phyloP scores from a whole-genome alignment of 2,329 filamentous ascomycete species.

The Cadophora malorum region DNA sequence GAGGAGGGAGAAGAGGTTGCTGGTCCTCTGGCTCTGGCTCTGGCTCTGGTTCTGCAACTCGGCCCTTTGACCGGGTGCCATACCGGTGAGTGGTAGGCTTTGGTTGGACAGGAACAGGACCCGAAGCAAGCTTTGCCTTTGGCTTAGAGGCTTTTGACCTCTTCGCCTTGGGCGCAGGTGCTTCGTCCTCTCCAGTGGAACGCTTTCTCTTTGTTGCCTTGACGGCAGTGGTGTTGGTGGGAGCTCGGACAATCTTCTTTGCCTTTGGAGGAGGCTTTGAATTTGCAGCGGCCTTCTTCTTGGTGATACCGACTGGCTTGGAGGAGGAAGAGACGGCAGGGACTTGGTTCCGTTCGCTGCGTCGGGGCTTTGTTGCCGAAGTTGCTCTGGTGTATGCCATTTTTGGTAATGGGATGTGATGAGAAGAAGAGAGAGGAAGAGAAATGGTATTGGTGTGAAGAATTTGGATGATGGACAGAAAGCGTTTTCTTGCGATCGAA shows the following conservation, averaged over 20 bases:
- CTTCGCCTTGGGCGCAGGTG: constrained; percentile 3
- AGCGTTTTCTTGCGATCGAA: neutral
- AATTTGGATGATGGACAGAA: neutral
- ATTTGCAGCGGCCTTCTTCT: constrained; percentile 3
- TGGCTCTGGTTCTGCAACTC: neutral
- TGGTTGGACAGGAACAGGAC: neutral
- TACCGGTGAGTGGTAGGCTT: constrained; percentile 16
- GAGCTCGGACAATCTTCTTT: neutral
- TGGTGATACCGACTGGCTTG: constrained; percentile 1
- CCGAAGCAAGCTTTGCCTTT: neutral
- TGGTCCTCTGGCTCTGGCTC: neutral
- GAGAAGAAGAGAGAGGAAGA: neutral
- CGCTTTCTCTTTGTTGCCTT: neutral
- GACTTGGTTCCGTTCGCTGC: neutral
- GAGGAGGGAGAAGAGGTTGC: neutral
- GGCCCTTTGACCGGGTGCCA: neutral
- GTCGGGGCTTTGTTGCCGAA: neutral
- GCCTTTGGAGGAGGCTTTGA: constrained; percentile 5
- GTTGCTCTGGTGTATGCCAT: constrained; percentile 8
- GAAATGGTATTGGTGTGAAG: neutral
- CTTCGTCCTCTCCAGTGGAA: neutral
- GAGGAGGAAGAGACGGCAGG: neutral
- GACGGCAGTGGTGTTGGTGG: neutral
- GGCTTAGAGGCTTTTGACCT: neutral
- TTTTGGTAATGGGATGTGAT: constrained; percentile 4